A percentile compares a stretch with the other conserved stretches of the same genome.
phyloP scores from a whole-genome alignment of 805 yeast species.

The Scheffersomyces lignosus region DNA sequence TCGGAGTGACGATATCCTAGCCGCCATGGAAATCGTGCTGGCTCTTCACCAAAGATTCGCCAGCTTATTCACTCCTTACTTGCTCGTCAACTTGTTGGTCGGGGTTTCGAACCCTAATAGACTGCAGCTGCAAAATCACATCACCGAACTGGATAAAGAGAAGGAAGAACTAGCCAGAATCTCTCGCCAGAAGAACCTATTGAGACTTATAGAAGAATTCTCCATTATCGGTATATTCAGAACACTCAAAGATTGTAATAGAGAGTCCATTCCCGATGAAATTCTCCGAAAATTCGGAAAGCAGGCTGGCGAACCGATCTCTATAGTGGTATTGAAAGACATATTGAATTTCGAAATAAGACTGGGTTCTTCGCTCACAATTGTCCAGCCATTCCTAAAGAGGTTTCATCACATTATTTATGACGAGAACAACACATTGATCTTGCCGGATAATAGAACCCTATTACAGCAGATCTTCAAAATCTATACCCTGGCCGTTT shows the following conservation, averaged over 20 bases:
- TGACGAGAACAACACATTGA: constrained; percentile 23
- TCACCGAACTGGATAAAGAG: constrained; percentile 20
- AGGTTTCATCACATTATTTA: constrained; percentile 38
- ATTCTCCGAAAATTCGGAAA: constrained; percentile 31
- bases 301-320: constrained; percentile 30
- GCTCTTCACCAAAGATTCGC: constrained; percentile 77
- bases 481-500: constrained; percentile 44
- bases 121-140: constrained; percentile 13
- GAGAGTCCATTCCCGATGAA: constrained; percentile 45
- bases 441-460: constrained; percentile 24
- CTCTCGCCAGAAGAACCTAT: constrained; percentile 44
- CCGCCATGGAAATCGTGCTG: constrained; percentile 67
- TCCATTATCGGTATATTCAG: constrained; percentile 57
- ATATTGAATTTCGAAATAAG: constrained; percentile 26
- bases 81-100: constrained; percentile 32
- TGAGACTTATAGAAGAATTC: constrained; percentile 59
- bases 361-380: constrained; percentile 29
- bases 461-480: constrained; percentile 38
- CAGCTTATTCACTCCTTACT: constrained; percentile 47
- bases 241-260: constrained; percentile 41
- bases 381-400: constrained; percentile 52
- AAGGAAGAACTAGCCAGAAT: constrained; percentile 47
- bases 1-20: constrained; percentile 56
- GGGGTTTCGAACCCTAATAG: constrained; percentile 33
- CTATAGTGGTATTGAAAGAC: constrained; percentile 42